Evolutionary conservation across 345 rosid genomes (phyloP).

Genomic region (Carallia brachiata): DNA sequence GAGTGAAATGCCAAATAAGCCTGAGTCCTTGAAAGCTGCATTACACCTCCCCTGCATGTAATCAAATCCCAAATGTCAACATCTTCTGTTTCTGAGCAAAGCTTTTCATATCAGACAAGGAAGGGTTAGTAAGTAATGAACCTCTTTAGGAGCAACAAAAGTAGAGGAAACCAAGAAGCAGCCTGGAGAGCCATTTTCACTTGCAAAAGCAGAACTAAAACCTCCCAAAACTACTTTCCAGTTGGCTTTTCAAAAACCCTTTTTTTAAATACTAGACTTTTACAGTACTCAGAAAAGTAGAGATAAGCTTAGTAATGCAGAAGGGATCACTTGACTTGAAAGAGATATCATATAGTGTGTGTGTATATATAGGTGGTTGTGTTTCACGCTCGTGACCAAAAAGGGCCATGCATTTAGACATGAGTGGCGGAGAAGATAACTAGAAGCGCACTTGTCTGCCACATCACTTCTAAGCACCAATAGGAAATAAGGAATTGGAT

Average conservation of each 20-base stretch:
- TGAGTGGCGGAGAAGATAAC: conserved; percentile 47
- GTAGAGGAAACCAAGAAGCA: conserved; percentile 69
- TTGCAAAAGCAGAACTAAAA: not conserved
- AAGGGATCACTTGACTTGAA: no score
- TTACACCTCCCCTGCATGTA: conserved; percentile 48
- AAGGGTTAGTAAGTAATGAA: conserved; percentile 20
- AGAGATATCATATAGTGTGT: not conserved
- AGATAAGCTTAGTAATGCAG: no score
- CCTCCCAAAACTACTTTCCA: not conserved
- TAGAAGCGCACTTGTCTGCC: conserved; percentile 38
- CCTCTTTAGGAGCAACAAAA: conserved; percentile 60
- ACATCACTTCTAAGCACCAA: conserved; percentile 53
- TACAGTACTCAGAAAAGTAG: no score
- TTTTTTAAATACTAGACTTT: no score
- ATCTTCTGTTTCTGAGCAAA: not conserved
- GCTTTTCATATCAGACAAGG: not conserved
- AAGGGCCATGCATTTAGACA: conserved; percentile 20
- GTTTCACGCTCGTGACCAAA: not conserved
- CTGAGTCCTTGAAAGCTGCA: conserved; percentile 64
- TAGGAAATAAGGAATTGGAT: conserved; percentile 46
- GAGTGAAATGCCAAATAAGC: conserved; percentile 68
- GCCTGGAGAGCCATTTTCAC: conserved; percentile 67
- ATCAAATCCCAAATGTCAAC: conserved; percentile 2
- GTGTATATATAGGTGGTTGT: conserved; percentile 19
- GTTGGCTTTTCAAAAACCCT: conserved; percentile 1